Base-by-base conservation (phyloP, 2,329 filamentous ascomycete species). In the Ophiostoma fasciatum region DNA sequence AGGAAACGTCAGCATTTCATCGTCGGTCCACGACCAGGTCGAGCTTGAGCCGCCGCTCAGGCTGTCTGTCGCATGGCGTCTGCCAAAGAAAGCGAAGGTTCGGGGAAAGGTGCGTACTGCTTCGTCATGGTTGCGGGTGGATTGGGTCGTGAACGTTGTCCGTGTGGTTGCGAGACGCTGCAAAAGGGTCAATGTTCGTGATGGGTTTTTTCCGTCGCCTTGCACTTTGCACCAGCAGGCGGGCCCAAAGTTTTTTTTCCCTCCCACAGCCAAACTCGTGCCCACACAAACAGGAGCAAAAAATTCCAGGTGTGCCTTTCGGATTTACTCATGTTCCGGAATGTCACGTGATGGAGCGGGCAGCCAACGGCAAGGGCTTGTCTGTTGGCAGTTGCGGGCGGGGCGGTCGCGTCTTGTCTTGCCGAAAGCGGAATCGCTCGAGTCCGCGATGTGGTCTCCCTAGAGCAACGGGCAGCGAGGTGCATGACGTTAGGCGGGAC, bases 111-210 rank as follows among this genome's bases (percentile, higher is more conserved):
- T 32, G 28, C 45, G 27, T 46, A 46, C 45, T 43, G 78, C 77
- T 90, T 88, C 64, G 82, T 84, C 82, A 90, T 90, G 67, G 78
- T 84, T n/a, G n/a, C n/a, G n/a, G n/a, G n/a, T n/a, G 72, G 35
- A 30, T 39, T 23, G 30, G 30, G 32, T 35, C 28, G 30, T 25
- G 34, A 33, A 19, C 13, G 17, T 33, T 30, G 23, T 32, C n/a
- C 17, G 31, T 37, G 39, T 33, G 33, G 38, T 35, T n/a, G 23
- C 23, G 25, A 35, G 26, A 27, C 30, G 31, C 25, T 18, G 31
- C 30, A 14, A 20, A 19, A 30, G 20, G 31, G 31, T 41, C n/a
- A 31, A 21, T 33, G 31, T 35, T 38, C 33, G 40, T 43, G 37
- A 36, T 36, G 31, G 25, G 23, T 35, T 41, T 37, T 31, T 37